A percentile compares a stretch with the other conserved stretches of the same genome.
These are phyloP conservation scores for Vigna trinervia DNA, from an alignment of 306 rosid species.

Conservation along the genomic window DNA sequence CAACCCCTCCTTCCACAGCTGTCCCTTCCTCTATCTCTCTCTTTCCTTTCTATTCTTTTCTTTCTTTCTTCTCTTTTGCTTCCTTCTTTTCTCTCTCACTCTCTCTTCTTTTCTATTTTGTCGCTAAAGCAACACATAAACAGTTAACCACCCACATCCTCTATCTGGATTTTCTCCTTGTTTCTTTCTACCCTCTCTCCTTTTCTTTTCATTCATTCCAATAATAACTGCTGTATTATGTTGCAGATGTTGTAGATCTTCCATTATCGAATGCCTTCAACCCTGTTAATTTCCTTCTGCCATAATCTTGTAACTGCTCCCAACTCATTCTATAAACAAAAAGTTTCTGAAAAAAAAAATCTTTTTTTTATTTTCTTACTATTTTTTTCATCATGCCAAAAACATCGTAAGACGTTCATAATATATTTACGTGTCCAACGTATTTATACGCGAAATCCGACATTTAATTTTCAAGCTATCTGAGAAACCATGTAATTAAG, in stretches of 20 bases:
- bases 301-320: not conserved
- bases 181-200: not conserved
- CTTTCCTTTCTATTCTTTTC: too few species aligned
- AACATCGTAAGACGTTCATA: too few species aligned
- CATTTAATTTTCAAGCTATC: not conserved
- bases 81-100: not conserved
- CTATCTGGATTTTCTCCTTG: not conserved
- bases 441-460: not conserved
- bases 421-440: too few species aligned
- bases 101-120: not conserved
- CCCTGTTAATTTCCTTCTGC: too few species aligned
- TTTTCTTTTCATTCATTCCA: too few species aligned
- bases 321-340: not conserved
- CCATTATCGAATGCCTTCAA: not conserved
- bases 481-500: not conserved
- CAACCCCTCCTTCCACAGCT: conserved; percentile 25
- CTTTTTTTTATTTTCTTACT: too few species aligned
- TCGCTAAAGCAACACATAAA: not conserved
- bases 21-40: conserved; percentile 9
- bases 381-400: too few species aligned
- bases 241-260: not conserved
- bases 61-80: not conserved
- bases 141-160: conserved; percentile 3
- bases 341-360: too few species aligned
- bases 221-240: not conserved